Evolutionary conservation across 148 eudicot genomes (phyloP), one percentile per base, ranked within the genome.

Genomic region (Rhododendron williamsianum): DNA sequence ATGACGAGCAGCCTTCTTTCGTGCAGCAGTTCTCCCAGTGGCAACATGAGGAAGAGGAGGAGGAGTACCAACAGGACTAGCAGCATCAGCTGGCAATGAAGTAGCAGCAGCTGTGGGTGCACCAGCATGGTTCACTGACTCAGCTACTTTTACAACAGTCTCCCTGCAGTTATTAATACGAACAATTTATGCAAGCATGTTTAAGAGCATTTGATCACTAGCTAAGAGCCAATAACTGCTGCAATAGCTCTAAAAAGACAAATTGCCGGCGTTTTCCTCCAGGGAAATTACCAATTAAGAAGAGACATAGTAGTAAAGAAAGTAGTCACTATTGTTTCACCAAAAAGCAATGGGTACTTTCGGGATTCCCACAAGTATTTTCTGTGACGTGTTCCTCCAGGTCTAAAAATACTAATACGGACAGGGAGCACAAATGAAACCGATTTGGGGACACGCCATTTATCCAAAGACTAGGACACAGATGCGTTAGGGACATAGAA

Each of bases 71-170:
- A 74, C 21, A 30, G 82, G 85, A 86, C 60, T 83, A 19, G 73
- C 86, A 65, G 80, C 80, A 74, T 51, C 85, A 73, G 19, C 25
- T 49, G 67, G 86, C 2, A 25, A 76, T 25, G 78, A 46, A 67
- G 56, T 33, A 23, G 87, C 45, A 76, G 84, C 54, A 81, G 82
- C 41, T 13, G 82, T 13, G 16, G 87, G 85, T n/a, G 65, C 48
- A 60, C 27, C 43, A 82, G n/a, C 76, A 83, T 48, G 91, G 33
- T 82, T 60, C 78, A 89, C 90, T n/a, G 91, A 85, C 79, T 89
- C 92, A 12, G 92, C 91, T 11, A 89, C 63, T 87, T 88, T 89
- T 73, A 89, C 36, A 38, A 79, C 84, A 78, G 85, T 80, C 23
- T 76, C 84, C 89, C 92, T 91, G 91, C 84, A 88, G 82, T 52